Evolutionary conservation across 139 green algal species (phyloP).

Genomic region (Nannochloris sp.): DNA sequence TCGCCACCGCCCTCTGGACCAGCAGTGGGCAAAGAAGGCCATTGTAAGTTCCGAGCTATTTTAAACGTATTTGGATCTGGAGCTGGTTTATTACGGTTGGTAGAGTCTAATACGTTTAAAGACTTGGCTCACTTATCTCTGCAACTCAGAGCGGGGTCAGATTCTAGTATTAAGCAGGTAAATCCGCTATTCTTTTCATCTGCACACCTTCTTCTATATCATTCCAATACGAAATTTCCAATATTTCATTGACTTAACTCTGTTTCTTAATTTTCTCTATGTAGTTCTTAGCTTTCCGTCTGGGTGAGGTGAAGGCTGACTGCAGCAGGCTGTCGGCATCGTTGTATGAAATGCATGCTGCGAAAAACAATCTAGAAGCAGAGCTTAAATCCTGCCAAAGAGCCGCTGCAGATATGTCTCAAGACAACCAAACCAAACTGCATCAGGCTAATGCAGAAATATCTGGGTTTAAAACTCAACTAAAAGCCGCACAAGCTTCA

Average conservation of each 20-base stretch:
- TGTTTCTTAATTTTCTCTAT: no score
- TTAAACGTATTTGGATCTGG: constrained; percentile 54
- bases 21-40: no score
- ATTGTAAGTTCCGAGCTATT: background rate
- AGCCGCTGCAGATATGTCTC: background rate
- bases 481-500: background rate
- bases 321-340: constrained; percentile 24
- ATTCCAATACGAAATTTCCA: no score
- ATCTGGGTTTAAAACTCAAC: background rate
- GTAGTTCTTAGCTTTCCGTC: constrained; percentile 74
- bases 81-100: constrained; percentile 54
- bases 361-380: background rate
- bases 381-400: background rate
- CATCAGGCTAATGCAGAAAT: background rate
- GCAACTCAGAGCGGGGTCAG: constrained; percentile 67
- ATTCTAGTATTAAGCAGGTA: constrained; percentile 74
- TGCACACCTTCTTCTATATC: background rate
- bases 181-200: background rate
- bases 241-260: background rate
- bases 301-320: constrained; percentile 62
- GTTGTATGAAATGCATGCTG: constrained; percentile 37
- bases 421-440: background rate
- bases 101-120: constrained; percentile 96
- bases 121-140: constrained; percentile 84
- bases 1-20: no score